phyloP scores from a whole-genome alignment of 352 stramenopile genomes.

The Phytophthora ohioensis region DNA sequence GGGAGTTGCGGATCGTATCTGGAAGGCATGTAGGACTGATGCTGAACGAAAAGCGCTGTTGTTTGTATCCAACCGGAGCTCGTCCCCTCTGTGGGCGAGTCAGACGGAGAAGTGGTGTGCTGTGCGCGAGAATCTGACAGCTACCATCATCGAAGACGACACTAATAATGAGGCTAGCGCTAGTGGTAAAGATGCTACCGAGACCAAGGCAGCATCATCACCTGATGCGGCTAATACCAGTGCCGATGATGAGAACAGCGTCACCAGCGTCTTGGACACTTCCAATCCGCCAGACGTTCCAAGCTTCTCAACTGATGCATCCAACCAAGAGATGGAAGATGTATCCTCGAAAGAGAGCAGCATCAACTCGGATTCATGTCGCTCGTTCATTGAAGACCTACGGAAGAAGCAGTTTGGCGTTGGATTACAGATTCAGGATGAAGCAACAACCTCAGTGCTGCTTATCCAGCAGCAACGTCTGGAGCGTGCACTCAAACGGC shows the following conservation, averaged over 20 bases:
- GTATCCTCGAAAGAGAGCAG: background rate
- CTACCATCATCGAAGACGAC: background rate
- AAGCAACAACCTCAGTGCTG: conserved; percentile 63
- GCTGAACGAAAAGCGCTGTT: conserved; percentile 42
- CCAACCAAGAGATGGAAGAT: conserved; percentile 14
- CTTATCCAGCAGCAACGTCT: conserved; percentile 81
- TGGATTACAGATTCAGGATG: conserved; percentile 69
- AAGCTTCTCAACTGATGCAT: conserved; percentile 19
- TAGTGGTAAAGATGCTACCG: background rate
- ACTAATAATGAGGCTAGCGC: background rate
- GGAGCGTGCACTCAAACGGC: conserved; percentile 83
- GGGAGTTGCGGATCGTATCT: conserved; percentile 39
- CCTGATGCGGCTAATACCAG: background rate
- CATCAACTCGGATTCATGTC: conserved; percentile 39
- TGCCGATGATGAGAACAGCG: conserved; percentile 1
- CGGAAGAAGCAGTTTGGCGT: conserved; percentile 84
- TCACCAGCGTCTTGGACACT: conserved; percentile 11
- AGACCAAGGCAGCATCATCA: background rate
- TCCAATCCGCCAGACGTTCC: conserved; percentile 4
- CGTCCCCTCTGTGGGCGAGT: conserved; percentile 29
- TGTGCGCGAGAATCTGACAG: conserved; percentile 25
- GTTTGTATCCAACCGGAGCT: conserved; percentile 33
- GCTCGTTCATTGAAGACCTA: conserved; percentile 66
- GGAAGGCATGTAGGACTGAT: conserved; percentile 45
- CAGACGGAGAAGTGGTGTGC: conserved; percentile 36